These are phyloP conservation scores for Beauveria rudraprayagi DNA, from an alignment of 2,329 filamentous ascomycete genomes.

Conservation along the genomic window DNA sequence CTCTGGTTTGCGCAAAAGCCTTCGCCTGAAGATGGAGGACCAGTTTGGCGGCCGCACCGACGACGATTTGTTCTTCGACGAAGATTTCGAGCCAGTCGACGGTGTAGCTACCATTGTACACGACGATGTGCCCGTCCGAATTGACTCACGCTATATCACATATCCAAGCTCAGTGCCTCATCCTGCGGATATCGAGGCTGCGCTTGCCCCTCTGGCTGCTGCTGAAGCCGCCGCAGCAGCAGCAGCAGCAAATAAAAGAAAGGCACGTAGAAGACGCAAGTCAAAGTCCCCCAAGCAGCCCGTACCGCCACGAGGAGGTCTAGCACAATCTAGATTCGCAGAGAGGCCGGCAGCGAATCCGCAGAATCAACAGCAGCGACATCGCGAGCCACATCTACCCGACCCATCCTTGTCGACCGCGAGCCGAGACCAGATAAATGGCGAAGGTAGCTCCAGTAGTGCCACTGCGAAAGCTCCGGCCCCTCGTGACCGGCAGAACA, in stretches of 20 bases:
- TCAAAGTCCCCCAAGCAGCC: constrained; percentile 1
- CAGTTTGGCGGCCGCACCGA: constrained; percentile 54
- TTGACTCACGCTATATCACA: constrained; percentile 6
- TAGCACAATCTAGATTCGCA: constrained; percentile 26
- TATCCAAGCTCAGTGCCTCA: neutral
- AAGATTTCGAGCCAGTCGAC: constrained; percentile 52
- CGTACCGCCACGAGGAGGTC: constrained; percentile 15
- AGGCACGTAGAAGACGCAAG: constrained; percentile 5
- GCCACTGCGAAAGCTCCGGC: constrained; percentile 1
- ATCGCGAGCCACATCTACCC: neutral
- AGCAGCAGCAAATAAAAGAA: constrained; percentile 9
- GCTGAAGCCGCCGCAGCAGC: neutral
- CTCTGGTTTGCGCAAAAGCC: neutral
- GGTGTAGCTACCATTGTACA: constrained; percentile 22
- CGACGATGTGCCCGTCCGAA: neutral
- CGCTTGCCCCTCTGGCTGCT: constrained; percentile 1
- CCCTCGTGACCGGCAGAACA: constrained; percentile 7
- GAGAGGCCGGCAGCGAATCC: constrained; percentile 20
- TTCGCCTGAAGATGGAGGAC: constrained; percentile 41
- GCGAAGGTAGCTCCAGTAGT: neutral
- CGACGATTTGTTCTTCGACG: constrained; percentile 55
- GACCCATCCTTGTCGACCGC: neutral
- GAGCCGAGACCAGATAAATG: neutral
- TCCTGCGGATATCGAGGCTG: constrained; percentile 5
- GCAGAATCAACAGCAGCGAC: neutral